phyloP scores from a whole-genome alignment of 2,329 filamentous ascomycete species.

The Aspergillus awamori region DNA sequence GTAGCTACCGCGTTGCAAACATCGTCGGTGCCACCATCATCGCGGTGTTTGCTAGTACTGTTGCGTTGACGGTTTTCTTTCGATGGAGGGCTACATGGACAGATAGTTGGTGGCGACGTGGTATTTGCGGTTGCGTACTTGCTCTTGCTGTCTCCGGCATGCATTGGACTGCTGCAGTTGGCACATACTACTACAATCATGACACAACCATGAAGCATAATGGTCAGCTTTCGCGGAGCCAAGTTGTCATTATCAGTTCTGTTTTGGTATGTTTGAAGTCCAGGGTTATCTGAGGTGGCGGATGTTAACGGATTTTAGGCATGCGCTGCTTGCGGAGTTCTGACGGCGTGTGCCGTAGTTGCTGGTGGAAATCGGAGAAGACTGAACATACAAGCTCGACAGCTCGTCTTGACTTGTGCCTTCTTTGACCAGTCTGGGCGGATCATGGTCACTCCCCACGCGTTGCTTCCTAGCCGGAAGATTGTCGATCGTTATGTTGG shows the following conservation, averaged over 20 bases:
- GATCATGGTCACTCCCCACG: slow-evolving; percentile 51
- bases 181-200: slow-evolving; percentile 67
- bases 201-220: slow-evolving; percentile 44
- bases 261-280: slow-evolving; percentile 59
- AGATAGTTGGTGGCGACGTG: slow-evolving; percentile 74
- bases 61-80: slow-evolving; percentile 76
- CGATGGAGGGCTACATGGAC: slow-evolving; percentile 75
- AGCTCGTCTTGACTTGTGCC: slow-evolving; percentile 55
- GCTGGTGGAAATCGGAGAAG: slow-evolving; percentile 57
- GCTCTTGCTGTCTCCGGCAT: slow-evolving; percentile 78
- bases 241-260: slow-evolving; percentile 73
- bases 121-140: slow-evolving; percentile 67
- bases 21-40: slow-evolving; percentile 72
- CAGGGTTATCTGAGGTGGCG: neutral
- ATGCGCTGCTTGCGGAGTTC: slow-evolving; percentile 61
- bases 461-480: slow-evolving; percentile 57
- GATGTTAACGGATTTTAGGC: slow-evolving; percentile 50
- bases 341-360: slow-evolving; percentile 59
- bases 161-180: slow-evolving; percentile 80
- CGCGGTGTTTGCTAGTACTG: slow-evolving; percentile 70
- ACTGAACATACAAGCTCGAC: slow-evolving; percentile 63
- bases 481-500: slow-evolving; percentile 78
- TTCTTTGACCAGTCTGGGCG: slow-evolving; percentile 49
- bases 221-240: slow-evolving; percentile 58
- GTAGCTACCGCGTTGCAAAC: slow-evolving; percentile 61